Evolutionary conservation across 805 yeast species (phyloP).

Genomic region (Starmerella powellii): DNA sequence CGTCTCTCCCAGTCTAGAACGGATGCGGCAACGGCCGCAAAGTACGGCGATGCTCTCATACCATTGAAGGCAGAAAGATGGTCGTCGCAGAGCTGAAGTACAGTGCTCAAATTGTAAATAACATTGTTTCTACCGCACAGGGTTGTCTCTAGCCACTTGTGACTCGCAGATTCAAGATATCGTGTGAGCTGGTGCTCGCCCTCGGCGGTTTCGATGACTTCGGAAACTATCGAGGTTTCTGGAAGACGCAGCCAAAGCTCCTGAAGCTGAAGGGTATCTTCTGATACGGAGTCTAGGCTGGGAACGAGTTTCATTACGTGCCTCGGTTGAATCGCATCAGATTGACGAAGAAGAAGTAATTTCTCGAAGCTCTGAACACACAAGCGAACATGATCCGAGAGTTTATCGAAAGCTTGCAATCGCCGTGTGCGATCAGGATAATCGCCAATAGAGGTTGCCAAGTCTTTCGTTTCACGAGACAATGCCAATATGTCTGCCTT

Average conservation of each 20-base stretch:
- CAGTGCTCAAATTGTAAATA: slow-evolving; percentile 53
- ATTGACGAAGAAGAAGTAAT: slow-evolving; percentile 31
- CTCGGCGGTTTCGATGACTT: slow-evolving; percentile 49
- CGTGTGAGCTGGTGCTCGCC: slow-evolving; percentile 59
- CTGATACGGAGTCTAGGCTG: not conserved
- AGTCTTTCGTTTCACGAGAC: not conserved
- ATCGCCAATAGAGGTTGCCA: not conserved
- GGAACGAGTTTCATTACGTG: slow-evolving; percentile 48
- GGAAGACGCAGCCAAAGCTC: slow-evolving; percentile 45
- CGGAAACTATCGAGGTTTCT: slow-evolving; percentile 36
- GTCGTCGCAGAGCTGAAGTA: slow-evolving; percentile 47
- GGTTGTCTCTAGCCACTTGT: slow-evolving; percentile 42
- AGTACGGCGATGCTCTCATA: slow-evolving; percentile 60
- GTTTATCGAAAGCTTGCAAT: not conserved
- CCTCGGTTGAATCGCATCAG: slow-evolving; percentile 45
- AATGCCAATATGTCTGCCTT: not conserved
- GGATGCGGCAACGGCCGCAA: slow-evolving; percentile 46
- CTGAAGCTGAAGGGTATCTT: slow-evolving; percentile 35
- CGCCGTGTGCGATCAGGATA: slow-evolving; percentile 1
- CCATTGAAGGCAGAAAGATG: slow-evolving; percentile 52
- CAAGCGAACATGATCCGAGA: not conserved
- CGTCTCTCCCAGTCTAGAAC: slow-evolving; percentile 44
- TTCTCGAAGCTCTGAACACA: too few relatives aligned
- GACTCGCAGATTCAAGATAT: slow-evolving; percentile 39
- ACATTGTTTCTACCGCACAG: slow-evolving; percentile 46